Conservation (phyloP, 2,329 filamentous ascomycete genomes). For the Curvularia sp. region DNA sequence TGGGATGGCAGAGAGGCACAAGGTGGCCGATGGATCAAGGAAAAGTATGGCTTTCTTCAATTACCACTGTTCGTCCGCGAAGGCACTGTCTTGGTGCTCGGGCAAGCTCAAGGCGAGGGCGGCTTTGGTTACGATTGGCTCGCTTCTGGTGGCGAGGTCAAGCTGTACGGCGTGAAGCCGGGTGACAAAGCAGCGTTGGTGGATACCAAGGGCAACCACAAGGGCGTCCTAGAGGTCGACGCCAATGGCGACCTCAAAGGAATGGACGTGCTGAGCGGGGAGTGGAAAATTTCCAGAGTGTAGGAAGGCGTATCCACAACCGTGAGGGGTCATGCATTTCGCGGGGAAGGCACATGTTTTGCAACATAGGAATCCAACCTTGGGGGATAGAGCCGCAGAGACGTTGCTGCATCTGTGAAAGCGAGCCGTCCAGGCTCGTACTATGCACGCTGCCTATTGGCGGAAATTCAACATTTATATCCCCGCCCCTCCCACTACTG, state of each 20-base stretch:
- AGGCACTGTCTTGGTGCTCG: conserved; percentile 52
- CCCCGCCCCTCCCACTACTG: conserved; percentile 28
- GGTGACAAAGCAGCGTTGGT: conserved; percentile 48
- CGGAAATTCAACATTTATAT: conserved; percentile 28
- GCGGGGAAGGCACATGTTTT: not conserved
- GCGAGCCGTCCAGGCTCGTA: conserved; percentile 7
- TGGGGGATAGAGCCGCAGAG: conserved; percentile 6
- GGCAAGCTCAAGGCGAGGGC: conserved; percentile 48
- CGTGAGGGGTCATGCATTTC: conserved; percentile 6
- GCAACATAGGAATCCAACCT: not conserved
- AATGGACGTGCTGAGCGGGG: conserved; percentile 40
- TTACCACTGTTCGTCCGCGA: conserved; percentile 54
- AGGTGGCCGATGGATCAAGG: conserved; percentile 56
- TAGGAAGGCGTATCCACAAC: conserved; percentile 13
- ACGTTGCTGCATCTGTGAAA: conserved; percentile 4
- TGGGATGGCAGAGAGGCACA: conserved; percentile 54
- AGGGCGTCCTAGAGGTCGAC: conserved; percentile 41
- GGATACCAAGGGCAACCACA: conserved; percentile 41
- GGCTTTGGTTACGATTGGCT: conserved; percentile 55
- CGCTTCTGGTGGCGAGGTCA: conserved; percentile 48
- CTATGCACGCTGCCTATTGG: conserved; percentile 24
- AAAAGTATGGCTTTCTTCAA: conserved; percentile 52
- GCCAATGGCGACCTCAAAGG: conserved; percentile 41
- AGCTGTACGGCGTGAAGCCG: conserved; percentile 48
- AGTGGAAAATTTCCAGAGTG: conserved; percentile 46